Percentiles rank a stretch among this genome's conserved stretches.
Conservation (phyloP, 306 rosid species). For the Vigna reflexopilosa region DNA sequence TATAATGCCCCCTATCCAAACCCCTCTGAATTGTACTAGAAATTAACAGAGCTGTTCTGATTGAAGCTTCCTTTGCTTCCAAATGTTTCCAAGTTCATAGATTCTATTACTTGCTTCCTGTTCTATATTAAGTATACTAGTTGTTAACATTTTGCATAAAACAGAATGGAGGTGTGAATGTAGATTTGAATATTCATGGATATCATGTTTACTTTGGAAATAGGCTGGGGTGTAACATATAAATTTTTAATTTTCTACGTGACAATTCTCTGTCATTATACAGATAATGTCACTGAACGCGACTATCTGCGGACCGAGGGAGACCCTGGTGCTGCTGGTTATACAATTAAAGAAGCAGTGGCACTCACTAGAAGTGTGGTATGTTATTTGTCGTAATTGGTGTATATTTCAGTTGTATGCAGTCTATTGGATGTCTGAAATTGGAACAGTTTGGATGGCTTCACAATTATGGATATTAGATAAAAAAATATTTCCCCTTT, state of each 20-base stretch:
- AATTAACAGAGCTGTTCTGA: not conserved
- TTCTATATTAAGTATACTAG: slow-evolving; percentile 31
- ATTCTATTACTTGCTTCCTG: slow-evolving; percentile 15
- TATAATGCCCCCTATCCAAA: not conserved
- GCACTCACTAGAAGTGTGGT: slow-evolving; percentile 93
- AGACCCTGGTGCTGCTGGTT: slow-evolving; percentile 90
- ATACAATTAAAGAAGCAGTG: slow-evolving; percentile 90
- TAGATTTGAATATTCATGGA: not conserved
- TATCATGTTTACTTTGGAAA: slow-evolving; percentile 37
- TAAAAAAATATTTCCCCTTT: slow-evolving; percentile 10
- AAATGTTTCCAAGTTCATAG: slow-evolving; percentile 28
- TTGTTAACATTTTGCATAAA: slow-evolving; percentile 16
- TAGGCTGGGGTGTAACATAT: not conserved
- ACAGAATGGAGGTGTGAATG: not conserved
- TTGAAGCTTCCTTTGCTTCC: not conserved
- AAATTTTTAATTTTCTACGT: slow-evolving; percentile 31
- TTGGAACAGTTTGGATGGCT: slow-evolving; percentile 32
- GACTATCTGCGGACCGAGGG: slow-evolving; percentile 94
- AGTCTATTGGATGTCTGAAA: slow-evolving; percentile 1
- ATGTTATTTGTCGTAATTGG: slow-evolving; percentile 35
- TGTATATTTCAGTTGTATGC: slow-evolving; percentile 37
- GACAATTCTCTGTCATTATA: slow-evolving; percentile 39
- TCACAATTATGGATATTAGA: slow-evolving; percentile 24
- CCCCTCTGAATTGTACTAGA: not conserved
- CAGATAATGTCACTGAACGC: slow-evolving; percentile 65